These are phyloP conservation scores for Suhomyces bokatorum DNA, from an alignment of 1,139 yeast genomes.

Conservation along the genomic window DNA sequence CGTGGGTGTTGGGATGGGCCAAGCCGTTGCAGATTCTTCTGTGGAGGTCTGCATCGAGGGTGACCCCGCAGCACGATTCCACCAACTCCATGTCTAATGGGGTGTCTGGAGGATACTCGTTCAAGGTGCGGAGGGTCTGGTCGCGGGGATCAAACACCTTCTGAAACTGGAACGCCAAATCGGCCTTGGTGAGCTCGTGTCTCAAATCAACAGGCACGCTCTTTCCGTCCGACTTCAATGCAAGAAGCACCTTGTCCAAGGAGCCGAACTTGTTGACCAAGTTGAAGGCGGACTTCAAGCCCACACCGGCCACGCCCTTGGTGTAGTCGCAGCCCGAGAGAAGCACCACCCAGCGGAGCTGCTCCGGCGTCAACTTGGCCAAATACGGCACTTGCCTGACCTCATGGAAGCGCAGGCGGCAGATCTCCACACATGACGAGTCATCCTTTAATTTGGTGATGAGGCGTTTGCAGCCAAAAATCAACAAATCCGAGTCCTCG, in stretches of 20 bases:
- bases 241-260: constrained; percentile 56
- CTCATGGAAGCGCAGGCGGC: constrained; percentile 50
- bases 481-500: constrained; percentile 90
- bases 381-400: constrained; percentile 50
- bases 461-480: constrained; percentile 79
- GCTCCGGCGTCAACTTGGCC: constrained; percentile 50
- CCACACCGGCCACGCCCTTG: constrained; percentile 78
- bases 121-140: constrained; percentile 54
- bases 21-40: constrained; percentile 61
- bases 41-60: constrained; percentile 50
- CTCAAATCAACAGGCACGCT: constrained; percentile 59
- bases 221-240: constrained; percentile 65
- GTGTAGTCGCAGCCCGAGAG: constrained; percentile 96
- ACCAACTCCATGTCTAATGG: constrained; percentile 37
- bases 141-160: constrained; percentile 74
- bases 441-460: constrained; percentile 80
- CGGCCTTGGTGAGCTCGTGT: constrained; percentile 64
- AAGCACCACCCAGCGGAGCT: constrained; percentile 77
- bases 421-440: constrained; percentile 74
- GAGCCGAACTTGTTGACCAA: constrained; percentile 53
- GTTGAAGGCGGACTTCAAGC: constrained; percentile 73
- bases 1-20: constrained; percentile 64
- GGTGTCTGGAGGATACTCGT: constrained; percentile 50
- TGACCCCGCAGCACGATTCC: constrained; percentile 64
- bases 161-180: constrained; percentile 80